These are phyloP conservation scores for Corymbia citriodora DNA, from an alignment of 441 rosid genomes.

Conservation along the genomic window DNA sequence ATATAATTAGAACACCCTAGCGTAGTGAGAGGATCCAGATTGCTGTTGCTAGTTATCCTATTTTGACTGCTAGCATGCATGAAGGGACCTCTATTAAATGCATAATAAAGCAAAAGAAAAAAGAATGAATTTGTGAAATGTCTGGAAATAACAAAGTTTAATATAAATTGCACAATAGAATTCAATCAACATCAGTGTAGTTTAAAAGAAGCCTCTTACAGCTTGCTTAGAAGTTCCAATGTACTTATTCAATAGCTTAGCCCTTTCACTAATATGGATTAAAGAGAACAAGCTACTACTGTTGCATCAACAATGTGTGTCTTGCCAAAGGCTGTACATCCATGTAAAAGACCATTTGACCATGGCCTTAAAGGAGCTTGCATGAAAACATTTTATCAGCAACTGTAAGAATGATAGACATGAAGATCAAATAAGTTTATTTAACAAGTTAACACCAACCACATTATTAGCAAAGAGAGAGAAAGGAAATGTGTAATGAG, in stretches of 20 bases:
- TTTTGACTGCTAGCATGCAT: background rate
- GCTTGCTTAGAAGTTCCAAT: conserved; percentile 99
- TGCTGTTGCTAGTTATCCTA: background rate
- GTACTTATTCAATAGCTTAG: conserved; percentile 87
- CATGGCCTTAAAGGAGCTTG: conserved; percentile 83
- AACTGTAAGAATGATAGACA: background rate
- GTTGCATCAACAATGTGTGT: conserved; percentile 91
- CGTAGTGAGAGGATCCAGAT: background rate
- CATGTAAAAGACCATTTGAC: conserved; percentile 90
- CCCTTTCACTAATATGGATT: conserved; percentile 89
- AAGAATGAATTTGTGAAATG: background rate
- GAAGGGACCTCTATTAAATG: background rate
- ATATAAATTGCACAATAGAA: background rate
- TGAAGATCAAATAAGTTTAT: too few relatives aligned
- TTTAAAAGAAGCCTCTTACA: conserved; percentile 38
- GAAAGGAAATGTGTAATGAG: background rate
- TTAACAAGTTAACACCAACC: background rate
- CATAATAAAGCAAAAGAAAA: fast-evolving
- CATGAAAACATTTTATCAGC: background rate
- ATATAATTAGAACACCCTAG: too few relatives aligned
- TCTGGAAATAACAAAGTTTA: background rate
- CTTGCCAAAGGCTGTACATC: conserved; percentile 98
- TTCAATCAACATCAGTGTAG: background rate
- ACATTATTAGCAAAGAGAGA: background rate
- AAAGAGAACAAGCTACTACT: conserved; percentile 82